Percentiles rank a stretch among this genome's conserved stretches.
Conservation (phyloP, 163 green algal species). For the Scenedesmus sp. region DNA sequence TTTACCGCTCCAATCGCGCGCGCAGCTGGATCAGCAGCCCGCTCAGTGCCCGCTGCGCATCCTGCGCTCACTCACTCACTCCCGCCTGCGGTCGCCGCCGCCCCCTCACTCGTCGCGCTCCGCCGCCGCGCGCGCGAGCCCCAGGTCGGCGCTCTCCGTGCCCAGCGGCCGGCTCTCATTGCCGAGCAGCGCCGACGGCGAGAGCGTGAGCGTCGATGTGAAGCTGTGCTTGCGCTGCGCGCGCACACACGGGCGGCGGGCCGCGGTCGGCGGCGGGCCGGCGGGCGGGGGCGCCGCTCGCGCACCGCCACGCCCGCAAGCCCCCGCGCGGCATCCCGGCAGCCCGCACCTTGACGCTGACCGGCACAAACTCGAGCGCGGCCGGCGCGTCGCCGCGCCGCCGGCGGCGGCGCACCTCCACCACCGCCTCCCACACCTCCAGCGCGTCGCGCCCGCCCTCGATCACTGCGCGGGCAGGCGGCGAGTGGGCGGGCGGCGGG, state of each 20-base stretch:
- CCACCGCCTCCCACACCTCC: constrained; percentile 40
- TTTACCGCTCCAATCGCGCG: too few species aligned
- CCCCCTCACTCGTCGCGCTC: too few species aligned
- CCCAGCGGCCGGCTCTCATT: constrained; percentile 29
- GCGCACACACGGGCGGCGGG: too few species aligned
- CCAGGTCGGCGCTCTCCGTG: constrained; percentile 19
- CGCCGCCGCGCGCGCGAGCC: background rate
- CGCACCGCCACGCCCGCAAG: too few species aligned
- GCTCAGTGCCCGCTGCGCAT: too few species aligned
- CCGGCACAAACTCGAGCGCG: constrained; percentile 19
- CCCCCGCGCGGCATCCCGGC: too few species aligned
- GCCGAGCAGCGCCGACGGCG: background rate
- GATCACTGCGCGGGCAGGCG: background rate
- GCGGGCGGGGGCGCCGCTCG: too few species aligned
- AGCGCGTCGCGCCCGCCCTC: constrained; percentile 28
- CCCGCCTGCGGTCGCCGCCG: background rate
- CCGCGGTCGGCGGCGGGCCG: too few species aligned
- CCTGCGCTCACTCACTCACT: background rate
- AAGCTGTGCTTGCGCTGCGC: constrained; percentile 38
- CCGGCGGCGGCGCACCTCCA: too few species aligned
- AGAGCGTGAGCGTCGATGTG: constrained; percentile 28
- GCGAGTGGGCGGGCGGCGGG: too few species aligned
- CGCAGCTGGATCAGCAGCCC: too few species aligned
- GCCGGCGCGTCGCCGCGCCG: background rate
- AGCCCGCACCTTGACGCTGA: constrained; percentile 44